Evolutionary conservation across 2,329 filamentous ascomycete genomes (phyloP), one percentile per base, ranked within the genome.

Genomic region (Ambrosiella xylebori): DNA sequence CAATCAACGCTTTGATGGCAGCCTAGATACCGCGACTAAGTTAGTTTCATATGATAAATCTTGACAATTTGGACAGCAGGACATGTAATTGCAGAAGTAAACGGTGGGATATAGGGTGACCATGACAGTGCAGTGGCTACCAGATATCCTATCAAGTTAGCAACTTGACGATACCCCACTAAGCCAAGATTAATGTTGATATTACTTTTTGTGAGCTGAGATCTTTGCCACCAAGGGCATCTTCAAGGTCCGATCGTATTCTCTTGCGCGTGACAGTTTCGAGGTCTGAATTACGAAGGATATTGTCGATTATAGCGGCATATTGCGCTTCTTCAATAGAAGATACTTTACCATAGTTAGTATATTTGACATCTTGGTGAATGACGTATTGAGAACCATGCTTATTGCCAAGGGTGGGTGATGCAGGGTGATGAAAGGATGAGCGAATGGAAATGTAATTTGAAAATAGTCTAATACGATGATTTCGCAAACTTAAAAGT

Each of bases 1-100:
- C 82, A 58, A 89, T 88, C 54, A 89, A 74, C 56, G 73, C 73
- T 67, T 87, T 87, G 69, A 88, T 84, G 12, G 81, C 80, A 66
- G 76, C 73, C 85, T 88, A 61, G 47, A 51, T 9, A 51, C 27
- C 27, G 3, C 27, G 27, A 27, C 3, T 51, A 19, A 11, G 47
- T 19, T 27, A 35, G 47, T 8, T 19, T 35, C 5, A 19, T 3
- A 35, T 51, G 19, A 19, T 11, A n/a, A 8, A n/a, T n/a, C 39
- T 41, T 41, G 6, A n/a, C 8, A 6, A 41, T 41, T 41, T 41
- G 6, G 3, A 27, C 27, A 27, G 27, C 27, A 27, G 27, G 8
- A 19, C 15, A 51, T 17, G 47, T 49, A n/a, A 19, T 17, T 13
- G 8, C 11, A 36, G 17, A 36, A 19, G 15, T 27, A 35, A 7